Percentiles rank a stretch among this genome's conserved stretches.
Conservation (phyloP, 177 flowering plant genomes). For the Vitis hybrid region DNA sequence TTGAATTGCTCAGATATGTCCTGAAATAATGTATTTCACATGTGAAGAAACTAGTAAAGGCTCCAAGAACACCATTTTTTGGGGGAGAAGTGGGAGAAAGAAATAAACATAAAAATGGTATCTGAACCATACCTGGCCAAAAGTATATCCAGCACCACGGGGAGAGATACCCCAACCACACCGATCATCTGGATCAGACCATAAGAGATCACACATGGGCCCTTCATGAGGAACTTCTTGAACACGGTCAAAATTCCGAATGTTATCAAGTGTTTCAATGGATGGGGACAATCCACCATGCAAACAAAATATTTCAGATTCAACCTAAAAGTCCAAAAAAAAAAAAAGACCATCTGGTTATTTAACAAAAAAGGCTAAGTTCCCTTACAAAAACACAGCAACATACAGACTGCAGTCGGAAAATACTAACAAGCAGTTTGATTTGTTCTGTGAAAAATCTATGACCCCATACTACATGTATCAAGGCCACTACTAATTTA, state of each 20-base stretch:
- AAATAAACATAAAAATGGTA: no score
- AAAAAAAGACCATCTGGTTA: no score
- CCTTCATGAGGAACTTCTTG: conserved; percentile 96
- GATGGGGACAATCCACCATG: conserved; percentile 93
- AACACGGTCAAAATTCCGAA: conserved; percentile 81
- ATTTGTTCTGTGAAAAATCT: no score
- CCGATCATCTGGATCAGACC: conserved; percentile 96
- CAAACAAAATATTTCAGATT: conserved; percentile 86
- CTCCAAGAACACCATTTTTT: no score
- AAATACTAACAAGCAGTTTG: no score
- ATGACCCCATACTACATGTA: no score
- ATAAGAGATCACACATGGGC: conserved; percentile 85
- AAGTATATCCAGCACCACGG: conserved; percentile 91
- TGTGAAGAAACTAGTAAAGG: no score
- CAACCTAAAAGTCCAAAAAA: conserved; percentile 37
- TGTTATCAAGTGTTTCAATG: conserved; percentile 83
- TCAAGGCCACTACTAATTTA: no score
- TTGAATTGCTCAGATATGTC: conserved; percentile 87
- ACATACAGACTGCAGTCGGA: no score
- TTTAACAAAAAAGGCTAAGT: no score
- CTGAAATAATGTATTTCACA: conserved; percentile 24
- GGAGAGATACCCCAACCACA: conserved; percentile 98
- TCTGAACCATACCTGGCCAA: conserved; percentile 58
- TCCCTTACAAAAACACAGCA: no score
- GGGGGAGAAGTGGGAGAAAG: no score